Evolutionary conservation across 169 alveolate genomes (phyloP).

Genomic region (Plasmodium coatneyi): DNA sequence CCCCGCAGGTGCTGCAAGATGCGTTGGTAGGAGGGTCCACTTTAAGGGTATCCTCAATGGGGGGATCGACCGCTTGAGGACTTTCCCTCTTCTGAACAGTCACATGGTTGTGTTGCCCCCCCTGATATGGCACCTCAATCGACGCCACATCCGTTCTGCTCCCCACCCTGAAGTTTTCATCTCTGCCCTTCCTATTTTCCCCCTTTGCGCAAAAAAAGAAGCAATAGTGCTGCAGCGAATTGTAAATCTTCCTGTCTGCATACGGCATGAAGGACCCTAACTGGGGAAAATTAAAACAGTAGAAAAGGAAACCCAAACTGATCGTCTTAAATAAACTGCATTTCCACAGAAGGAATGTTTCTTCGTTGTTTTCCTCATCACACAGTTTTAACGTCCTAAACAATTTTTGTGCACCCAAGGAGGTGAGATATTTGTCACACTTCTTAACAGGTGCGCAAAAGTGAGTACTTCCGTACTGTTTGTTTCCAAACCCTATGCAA

Average conservation of each 20-base stretch:
- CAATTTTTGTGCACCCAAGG: constrained; percentile 43
- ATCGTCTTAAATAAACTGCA: constrained; percentile 40
- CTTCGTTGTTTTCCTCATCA: constrained; percentile 38
- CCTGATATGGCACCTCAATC: neutral
- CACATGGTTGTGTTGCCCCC: neutral
- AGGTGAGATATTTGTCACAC: constrained; percentile 31
- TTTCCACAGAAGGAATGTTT: constrained; percentile 7
- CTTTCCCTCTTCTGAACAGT: neutral
- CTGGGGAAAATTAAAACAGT: constrained; percentile 13
- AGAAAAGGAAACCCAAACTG: constrained; percentile 32
- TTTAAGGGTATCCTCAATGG: neutral
- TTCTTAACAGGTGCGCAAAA: constrained; percentile 59
- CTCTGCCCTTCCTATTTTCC: neutral
- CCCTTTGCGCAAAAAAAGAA: constrained; percentile 25
- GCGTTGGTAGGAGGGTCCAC: neutral
- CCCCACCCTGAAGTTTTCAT: neutral
- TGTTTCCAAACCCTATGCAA: constrained; percentile 67
- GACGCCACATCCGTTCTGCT: neutral
- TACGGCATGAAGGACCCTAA: neutral
- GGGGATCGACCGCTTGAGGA: neutral
- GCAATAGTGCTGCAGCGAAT: constrained; percentile 14
- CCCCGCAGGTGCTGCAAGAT: neutral
- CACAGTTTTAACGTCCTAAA: constrained; percentile 36
- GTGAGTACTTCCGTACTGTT: constrained; percentile 39
- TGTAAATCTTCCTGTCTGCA: neutral